Percentiles rank a stretch among this genome's conserved stretches.
Evolutionary conservation across 306 rosid species (phyloP).

Genomic region (Sindora glabra): DNA sequence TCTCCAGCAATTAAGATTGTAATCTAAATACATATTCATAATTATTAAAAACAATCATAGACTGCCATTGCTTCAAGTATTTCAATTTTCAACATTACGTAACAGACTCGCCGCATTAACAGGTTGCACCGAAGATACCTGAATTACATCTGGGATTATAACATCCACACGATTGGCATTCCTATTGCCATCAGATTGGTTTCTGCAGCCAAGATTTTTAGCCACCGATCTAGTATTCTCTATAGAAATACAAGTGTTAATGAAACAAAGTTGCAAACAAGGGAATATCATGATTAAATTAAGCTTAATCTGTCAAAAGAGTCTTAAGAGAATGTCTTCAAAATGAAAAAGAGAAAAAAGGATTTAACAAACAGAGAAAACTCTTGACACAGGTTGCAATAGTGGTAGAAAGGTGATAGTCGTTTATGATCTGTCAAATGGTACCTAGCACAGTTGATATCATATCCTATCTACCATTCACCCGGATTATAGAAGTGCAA

Average conservation of each 20-base stretch:
- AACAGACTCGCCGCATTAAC: background rate
- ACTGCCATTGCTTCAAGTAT: no score
- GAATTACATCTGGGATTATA: slow-evolving; percentile 85
- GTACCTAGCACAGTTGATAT: background rate
- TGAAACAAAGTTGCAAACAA: slow-evolving; percentile 1
- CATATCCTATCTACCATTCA: background rate
- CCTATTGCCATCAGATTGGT: slow-evolving; percentile 22
- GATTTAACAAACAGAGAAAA: background rate
- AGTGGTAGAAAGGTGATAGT: background rate
- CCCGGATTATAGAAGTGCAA: background rate
- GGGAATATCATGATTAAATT: slow-evolving; percentile 4
- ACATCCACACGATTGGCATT: slow-evolving; percentile 62
- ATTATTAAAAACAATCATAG: background rate
- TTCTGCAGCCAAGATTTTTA: slow-evolving; percentile 84
- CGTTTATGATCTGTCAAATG: background rate
- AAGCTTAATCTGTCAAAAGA: background rate
- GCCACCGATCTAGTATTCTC: slow-evolving; percentile 89
- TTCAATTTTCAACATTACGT: no score
- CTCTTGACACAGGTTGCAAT: background rate
- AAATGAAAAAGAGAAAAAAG: background rate
- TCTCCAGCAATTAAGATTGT: slow-evolving; percentile 1
- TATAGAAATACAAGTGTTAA: slow-evolving; percentile 23
- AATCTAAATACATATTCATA: background rate
- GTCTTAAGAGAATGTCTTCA: background rate
- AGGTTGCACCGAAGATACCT: slow-evolving; percentile 41